Base-by-base conservation (phyloP, 2,329 filamentous ascomycete species). In the Neofusicoccum laricinum region DNA sequence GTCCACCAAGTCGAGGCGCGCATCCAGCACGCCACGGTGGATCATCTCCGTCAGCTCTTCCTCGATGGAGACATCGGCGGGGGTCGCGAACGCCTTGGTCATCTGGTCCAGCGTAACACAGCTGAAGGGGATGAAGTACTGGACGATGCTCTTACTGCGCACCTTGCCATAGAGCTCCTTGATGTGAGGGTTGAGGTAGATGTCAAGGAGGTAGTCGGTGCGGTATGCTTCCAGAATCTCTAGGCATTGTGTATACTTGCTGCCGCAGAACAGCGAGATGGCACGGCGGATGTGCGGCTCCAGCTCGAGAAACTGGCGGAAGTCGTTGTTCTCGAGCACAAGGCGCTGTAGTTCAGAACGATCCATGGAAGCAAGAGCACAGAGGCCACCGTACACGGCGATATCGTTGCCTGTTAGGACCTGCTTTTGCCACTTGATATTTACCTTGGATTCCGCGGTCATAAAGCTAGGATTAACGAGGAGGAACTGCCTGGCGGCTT, bases 231-330 rank as follows among this genome's bases (percentile, higher is more conserved):
- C 91, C 0, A 99, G 84, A 40, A 94, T 92, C 51, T 88, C 85
- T 49, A 99, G 82, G 75, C 94, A 98, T 48, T 86, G 86, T 10
- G 91, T 90, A 77, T 97, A 99, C 71, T 96, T 91, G 66, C 92
- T 92, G 69, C 90, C 92, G 70, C 94, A 92, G 79, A 97, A 99
- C 74, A 92, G 89, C 7, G 86, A 87, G 70, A 99, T 90, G 12
- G 95, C 94, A 65, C 93, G 93, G 68, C 95, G 91, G 67, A 99
- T 90, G 72, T 98, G 94, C 3, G 94, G 93, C 77, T 98, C 95
- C 0, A 96, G 84, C 75, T 98, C 95, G 14, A 99, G 85, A 73
- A 95, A 97, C 50, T 86, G 87, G 61, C 95, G 90, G 80, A 99
- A 99, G 11, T 84, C 81, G 72, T 90, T 94, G 62, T 92, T 96